Evolutionary conservation across 169 alveolate genomes (phyloP), one percentile per base, ranked within the genome.

Genomic region (Cryptosporidium sp.): DNA sequence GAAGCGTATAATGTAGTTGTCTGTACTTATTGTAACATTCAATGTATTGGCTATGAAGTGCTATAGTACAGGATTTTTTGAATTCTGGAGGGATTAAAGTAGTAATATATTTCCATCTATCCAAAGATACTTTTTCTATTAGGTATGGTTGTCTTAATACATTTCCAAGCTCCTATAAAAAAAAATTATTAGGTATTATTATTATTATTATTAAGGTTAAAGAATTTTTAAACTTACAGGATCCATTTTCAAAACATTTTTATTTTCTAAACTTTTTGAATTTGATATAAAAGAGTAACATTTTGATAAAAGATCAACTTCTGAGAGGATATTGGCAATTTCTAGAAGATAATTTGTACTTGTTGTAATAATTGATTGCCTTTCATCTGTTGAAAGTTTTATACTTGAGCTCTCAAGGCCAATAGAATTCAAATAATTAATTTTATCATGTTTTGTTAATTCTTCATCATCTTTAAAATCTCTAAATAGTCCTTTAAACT

Each of bases 1-100:
- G 89, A 37, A 80, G 89, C 7, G 89, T 80, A 18, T 80, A 80
- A 42, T 80, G 89, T 10, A 80, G 51, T 62, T 80, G 65, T 62
- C 44, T 80, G 51, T 62, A 80, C 51, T 80, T 80, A 7, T 48
- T 80, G 31, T 80, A 80, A 65, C 75, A 80, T n/a, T 60, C 73
- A 44, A 80, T 80, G 21, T 80, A 80, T 62, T 65, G 89, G 14
- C 8, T 61, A 42, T 80, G 89, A n/a, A 80, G 42, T 48, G 89
- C 89, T 39, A 80, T 80, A 1, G 52, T 51, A 42, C 89, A 80
- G 2, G 89, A 26, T 33, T 60, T 80, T 62, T 80, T 80, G 51
- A 80, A 80, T 8, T 62, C 68, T 45, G 31, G 31, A 45, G 89
- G 89, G 26, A 80, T 42, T 39, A 62, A 26, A 9, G 75, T 62